Conservation (phyloP, 805 yeast species). For the Metschnikowia amazonensis region DNA sequence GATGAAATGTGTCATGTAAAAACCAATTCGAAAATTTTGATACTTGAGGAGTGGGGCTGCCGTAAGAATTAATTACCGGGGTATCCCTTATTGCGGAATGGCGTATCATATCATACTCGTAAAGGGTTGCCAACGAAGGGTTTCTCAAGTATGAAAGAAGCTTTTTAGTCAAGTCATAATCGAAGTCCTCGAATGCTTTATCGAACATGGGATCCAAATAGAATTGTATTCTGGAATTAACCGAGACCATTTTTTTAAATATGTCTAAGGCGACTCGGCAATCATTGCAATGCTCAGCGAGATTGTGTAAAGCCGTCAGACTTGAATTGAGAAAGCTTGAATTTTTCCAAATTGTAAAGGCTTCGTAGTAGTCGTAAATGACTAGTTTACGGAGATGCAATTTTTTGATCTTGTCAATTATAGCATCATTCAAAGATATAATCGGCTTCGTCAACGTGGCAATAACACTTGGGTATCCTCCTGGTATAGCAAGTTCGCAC, state of each 20-base stretch:
- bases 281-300: background rate
- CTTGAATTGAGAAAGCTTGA: background rate
- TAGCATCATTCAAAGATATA: background rate
- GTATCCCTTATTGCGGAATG: background rate
- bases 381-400: background rate
- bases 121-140: background rate
- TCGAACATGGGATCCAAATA: slow-evolving; percentile 1
- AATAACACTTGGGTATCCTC: background rate
- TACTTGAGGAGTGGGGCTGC: background rate
- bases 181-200: background rate
- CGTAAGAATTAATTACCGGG: background rate
- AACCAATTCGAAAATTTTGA: background rate
- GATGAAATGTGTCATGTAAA: background rate
- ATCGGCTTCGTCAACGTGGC: background rate
- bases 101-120: background rate
- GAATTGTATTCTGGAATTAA: slow-evolving; percentile 3
- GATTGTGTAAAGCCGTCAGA: background rate
- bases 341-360: background rate
- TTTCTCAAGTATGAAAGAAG: background rate
- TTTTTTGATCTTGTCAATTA: background rate
- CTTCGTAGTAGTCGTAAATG: background rate
- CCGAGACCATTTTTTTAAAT: background rate
- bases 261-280: background rate
- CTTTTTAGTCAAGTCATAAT: background rate
- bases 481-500: background rate